Conservation (phyloP, 345 rosid species). For the Laguncularia racemosa region DNA sequence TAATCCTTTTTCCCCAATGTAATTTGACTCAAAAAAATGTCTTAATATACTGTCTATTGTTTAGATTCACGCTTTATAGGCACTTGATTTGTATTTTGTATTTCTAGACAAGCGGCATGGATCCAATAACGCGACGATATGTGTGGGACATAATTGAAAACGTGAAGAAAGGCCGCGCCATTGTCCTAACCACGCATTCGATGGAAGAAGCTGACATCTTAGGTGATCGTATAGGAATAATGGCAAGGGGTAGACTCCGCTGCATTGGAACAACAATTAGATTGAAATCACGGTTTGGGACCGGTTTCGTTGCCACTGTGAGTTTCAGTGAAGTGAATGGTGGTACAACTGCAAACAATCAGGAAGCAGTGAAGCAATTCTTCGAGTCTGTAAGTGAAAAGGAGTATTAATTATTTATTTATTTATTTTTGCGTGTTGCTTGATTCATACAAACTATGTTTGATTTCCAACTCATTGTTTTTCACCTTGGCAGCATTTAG, state of each 20-base stretch:
- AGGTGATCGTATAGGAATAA: constrained; percentile 84
- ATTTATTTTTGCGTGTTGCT: background rate
- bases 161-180: constrained; percentile 79
- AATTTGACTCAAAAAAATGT: no score
- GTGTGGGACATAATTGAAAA: constrained; percentile 87
- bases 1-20: no score
- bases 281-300: constrained; percentile 82
- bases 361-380: constrained; percentile 54
- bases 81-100: constrained; percentile 3
- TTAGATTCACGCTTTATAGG: background rate
- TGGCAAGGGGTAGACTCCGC: constrained; percentile 92
- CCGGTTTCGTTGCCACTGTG: constrained; percentile 74
- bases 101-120: constrained; percentile 83
- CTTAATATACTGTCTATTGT: no score
- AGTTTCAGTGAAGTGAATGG: constrained; percentile 52
- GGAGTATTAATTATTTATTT: no score
- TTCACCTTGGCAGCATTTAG: constrained; percentile 47
- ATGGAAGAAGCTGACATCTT: constrained; percentile 94
- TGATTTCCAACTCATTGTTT: background rate
- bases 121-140: constrained; percentile 87
- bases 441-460: background rate
- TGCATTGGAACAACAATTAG: constrained; percentile 86
- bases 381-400: constrained; percentile 54
- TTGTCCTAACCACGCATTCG: constrained; percentile 83
- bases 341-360: constrained; percentile 25